These are phyloP conservation scores for Blastocystis sp. DNA, from an alignment of 352 stramenopile species.

Conservation along the genomic window DNA sequence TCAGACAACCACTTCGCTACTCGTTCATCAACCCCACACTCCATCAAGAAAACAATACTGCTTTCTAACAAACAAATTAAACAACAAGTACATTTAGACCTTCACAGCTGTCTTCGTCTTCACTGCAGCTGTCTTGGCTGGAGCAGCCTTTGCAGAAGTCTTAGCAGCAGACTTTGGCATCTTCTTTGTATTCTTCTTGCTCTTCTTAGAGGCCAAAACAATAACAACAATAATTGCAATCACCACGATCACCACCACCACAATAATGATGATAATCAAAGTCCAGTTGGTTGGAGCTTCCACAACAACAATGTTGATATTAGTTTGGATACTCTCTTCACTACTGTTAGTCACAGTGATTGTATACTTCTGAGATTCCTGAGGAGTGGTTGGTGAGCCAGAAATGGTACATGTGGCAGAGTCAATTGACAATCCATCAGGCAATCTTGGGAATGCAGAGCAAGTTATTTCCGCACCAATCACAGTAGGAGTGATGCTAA, in stretches of 20 bases:
- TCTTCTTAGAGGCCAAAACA: not conserved
- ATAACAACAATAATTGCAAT: not conserved
- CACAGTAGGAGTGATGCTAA: not conserved
- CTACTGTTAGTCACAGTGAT: not conserved
- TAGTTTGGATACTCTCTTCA: too few relatives aligned
- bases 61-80: too few relatives aligned
- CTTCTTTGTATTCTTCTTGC: not conserved
- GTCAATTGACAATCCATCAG: not conserved
- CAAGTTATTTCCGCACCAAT: not conserved
- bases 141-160: not conserved
- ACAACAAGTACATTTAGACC: constrained; percentile 34
- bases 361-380: not conserved
- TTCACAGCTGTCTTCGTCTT: not conserved
- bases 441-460: not conserved
- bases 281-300: constrained; percentile 9
- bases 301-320: constrained; percentile 1
- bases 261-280: not conserved
- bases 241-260: not conserved
- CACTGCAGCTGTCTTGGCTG: not conserved
- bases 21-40: too few relatives aligned
- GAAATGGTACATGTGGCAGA: not conserved
- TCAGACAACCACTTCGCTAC: too few relatives aligned
- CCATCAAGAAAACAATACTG: too few relatives aligned
- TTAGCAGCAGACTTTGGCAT: not conserved
- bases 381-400: not conserved